Percentiles rank a stretch among this genome's conserved stretches.
Evolutionary conservation across 164 flowering plant species (phyloP).

Genomic region (Berberis thunbergii): DNA sequence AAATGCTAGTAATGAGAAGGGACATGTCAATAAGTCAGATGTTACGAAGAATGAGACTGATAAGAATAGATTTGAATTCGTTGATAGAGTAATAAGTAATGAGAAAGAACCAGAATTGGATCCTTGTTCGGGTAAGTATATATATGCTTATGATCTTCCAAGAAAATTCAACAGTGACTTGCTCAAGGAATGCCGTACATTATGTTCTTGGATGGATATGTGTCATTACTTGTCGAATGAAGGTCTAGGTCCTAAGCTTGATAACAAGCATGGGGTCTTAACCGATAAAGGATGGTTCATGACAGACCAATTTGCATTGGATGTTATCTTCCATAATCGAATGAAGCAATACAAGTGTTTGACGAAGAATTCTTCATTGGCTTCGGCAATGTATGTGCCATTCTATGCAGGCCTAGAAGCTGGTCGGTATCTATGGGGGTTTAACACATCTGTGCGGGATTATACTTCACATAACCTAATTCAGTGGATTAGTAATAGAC

Average conservation of each 20-base stretch:
- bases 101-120: constrained; percentile 7
- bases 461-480: constrained; percentile 26
- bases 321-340: constrained; percentile 58
- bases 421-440: constrained; percentile 40
- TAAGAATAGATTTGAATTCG: constrained; percentile 1
- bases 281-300: constrained; percentile 49
- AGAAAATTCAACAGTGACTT: constrained; percentile 44
- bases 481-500: constrained; percentile 35
- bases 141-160: constrained; percentile 54
- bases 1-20: no score
- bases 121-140: constrained; percentile 43
- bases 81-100: neutral
- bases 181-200: constrained; percentile 37
- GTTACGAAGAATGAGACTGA: neutral
- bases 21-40: no score
- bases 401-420: constrained; percentile 68
- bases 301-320: constrained; percentile 61
- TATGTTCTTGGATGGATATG: constrained; percentile 52
- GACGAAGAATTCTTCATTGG: constrained; percentile 45
- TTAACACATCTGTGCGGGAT: constrained; percentile 26
- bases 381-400: constrained; percentile 62
- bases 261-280: constrained; percentile 28
- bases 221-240: constrained; percentile 36
- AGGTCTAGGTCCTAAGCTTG: constrained; percentile 50
- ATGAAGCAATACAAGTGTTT: constrained; percentile 66